Evolutionary conservation across 2,329 filamentous ascomycete genomes (phyloP).

Genomic region (Trichothecium roseum): DNA sequence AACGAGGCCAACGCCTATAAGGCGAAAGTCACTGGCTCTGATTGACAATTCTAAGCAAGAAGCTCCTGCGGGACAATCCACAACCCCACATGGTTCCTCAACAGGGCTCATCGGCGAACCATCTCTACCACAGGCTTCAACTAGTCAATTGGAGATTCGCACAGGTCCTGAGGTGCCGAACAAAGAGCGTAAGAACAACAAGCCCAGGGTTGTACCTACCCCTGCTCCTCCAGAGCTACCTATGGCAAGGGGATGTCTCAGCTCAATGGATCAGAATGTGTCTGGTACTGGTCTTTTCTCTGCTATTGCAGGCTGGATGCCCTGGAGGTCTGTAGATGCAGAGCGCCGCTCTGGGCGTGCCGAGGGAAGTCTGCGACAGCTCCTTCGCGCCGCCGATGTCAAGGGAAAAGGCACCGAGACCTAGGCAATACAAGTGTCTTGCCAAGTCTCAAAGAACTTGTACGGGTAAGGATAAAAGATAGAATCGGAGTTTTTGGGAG

Average conservation of each 20-base stretch:
- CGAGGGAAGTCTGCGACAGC: conserved; percentile 43
- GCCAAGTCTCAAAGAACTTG: background rate
- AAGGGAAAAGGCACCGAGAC: conserved; percentile 23
- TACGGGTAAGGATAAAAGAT: background rate
- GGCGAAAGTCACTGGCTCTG: conserved; percentile 23
- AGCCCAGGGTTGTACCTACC: background rate
- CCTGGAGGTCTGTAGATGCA: conserved; percentile 9
- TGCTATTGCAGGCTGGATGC: conserved; percentile 9
- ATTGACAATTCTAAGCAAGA: conserved; percentile 25
- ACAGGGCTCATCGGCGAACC: conserved; percentile 41
- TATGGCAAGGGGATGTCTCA: conserved; percentile 5
- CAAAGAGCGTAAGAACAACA: conserved; percentile 12
- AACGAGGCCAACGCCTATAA: conserved; percentile 6
- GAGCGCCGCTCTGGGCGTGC: conserved; percentile 31
- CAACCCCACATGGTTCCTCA: conserved; percentile 22
- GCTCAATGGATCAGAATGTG: background rate
- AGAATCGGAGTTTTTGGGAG: conserved; percentile 1
- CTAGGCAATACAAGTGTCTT: background rate
- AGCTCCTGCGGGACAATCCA: conserved; percentile 13
- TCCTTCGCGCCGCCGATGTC: conserved; percentile 29
- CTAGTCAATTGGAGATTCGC: conserved; percentile 36
- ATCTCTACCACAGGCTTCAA: conserved; percentile 46
- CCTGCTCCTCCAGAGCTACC: background rate
- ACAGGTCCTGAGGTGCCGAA: conserved; percentile 17
- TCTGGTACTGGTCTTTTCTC: conserved; percentile 6